These are phyloP conservation scores for Rubia peregrina DNA, from an alignment of 305 asterid genomes.

Conservation along the genomic window DNA sequence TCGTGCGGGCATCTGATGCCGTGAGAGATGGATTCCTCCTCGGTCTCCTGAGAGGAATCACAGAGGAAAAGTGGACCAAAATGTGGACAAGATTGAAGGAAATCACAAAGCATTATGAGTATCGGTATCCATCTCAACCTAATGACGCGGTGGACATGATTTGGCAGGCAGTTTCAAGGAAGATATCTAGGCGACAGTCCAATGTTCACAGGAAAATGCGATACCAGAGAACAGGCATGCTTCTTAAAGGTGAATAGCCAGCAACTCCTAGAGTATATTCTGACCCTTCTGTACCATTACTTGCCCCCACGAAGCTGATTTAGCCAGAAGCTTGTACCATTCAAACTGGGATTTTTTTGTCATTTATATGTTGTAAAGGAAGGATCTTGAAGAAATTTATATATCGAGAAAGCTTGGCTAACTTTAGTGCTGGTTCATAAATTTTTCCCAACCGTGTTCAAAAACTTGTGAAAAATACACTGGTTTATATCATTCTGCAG, in stretches of 20 bases:
- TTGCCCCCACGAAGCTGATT: neutral
- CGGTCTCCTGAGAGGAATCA: slow-evolving; percentile 54
- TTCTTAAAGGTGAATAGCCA: slow-evolving; percentile 2
- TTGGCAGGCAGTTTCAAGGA: slow-evolving; percentile 70
- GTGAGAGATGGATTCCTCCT: slow-evolving; percentile 59
- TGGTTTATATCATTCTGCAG: neutral
- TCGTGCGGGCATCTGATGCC: slow-evolving; percentile 58
- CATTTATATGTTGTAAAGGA: neutral
- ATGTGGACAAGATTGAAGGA: slow-evolving; percentile 70
- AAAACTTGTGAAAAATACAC: neutral
- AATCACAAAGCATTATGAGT: slow-evolving; percentile 48
- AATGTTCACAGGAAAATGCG: slow-evolving; percentile 49
- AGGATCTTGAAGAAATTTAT: neutral
- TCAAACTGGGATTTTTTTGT: too few species aligned
- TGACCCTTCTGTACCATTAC: neutral
- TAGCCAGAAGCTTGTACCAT: neutral
- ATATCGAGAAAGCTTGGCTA: slow-evolving; percentile 1
- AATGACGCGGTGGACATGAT: slow-evolving; percentile 92
- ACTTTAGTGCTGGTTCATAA: slow-evolving; percentile 7
- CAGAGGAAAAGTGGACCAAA: slow-evolving; percentile 50
- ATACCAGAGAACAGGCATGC: slow-evolving; percentile 37
- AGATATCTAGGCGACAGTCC: slow-evolving; percentile 34
- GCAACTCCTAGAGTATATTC: slow-evolving; percentile 3
- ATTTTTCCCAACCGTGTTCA: neutral
- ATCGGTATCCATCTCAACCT: slow-evolving; percentile 57